Percentiles rank a stretch among this genome's conserved stretches.
These are phyloP conservation scores for Hypoxylon sp. DNA, from an alignment of 2,329 filamentous ascomycete genomes.

Conservation along the genomic window DNA sequence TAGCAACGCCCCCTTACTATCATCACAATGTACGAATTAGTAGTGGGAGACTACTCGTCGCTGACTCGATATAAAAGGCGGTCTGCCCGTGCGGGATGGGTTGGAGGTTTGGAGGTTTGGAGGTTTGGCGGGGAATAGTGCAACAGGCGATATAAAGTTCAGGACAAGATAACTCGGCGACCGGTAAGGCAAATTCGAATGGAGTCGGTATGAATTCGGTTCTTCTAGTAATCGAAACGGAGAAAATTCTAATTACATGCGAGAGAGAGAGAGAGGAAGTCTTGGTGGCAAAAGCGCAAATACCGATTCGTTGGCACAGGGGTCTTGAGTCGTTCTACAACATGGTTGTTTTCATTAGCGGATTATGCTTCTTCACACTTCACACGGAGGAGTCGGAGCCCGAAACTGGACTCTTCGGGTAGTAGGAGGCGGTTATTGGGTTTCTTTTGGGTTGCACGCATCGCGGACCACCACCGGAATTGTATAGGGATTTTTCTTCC, in stretches of 20 bases:
- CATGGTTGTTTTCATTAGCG: slow-evolving; percentile 26
- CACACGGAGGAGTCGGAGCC: slow-evolving; percentile 30
- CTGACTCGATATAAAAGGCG: slow-evolving; percentile 1
- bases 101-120: background rate
- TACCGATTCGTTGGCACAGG: slow-evolving; percentile 31
- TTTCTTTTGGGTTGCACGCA: slow-evolving; percentile 9
- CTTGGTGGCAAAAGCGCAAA: slow-evolving; percentile 29
- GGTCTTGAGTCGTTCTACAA: slow-evolving; percentile 29
- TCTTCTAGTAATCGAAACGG: slow-evolving; percentile 8
- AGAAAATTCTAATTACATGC: slow-evolving; percentile 14
- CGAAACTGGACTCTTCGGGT: slow-evolving; percentile 23
- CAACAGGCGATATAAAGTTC: slow-evolving; percentile 8
- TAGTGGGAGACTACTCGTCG: slow-evolving; percentile 3
- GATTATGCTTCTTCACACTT: slow-evolving; percentile 12
- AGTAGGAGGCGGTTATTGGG: slow-evolving; percentile 18
- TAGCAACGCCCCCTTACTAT: slow-evolving; percentile 21
- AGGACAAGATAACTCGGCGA: slow-evolving; percentile 9
- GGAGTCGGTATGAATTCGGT: background rate
- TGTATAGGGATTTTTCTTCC: no score
- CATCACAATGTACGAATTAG: slow-evolving; percentile 22
- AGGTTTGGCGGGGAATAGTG: slow-evolving; percentile 15
- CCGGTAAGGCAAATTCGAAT: slow-evolving; percentile 3
- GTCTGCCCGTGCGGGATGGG: background rate
- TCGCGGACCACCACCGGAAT: slow-evolving; percentile 5
- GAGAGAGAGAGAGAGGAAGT: slow-evolving; percentile 1